These are phyloP conservation scores for Ramaria sp. DNA, from an alignment of 768 basidiomycete genomes.

Conservation along the genomic window DNA sequence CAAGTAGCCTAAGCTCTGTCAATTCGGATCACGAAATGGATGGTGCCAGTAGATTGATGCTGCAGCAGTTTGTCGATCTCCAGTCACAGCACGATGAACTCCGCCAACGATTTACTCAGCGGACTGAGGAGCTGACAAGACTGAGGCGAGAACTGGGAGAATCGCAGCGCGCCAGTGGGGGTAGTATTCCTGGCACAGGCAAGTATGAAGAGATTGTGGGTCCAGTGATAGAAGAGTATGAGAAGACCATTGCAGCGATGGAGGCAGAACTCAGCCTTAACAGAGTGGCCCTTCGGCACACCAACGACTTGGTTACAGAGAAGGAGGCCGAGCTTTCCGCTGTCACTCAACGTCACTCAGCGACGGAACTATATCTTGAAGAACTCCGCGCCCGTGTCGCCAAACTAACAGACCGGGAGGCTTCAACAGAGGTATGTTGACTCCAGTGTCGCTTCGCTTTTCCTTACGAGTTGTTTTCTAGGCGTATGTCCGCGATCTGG, in stretches of 20 bases:
- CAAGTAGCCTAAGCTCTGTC: slow-evolving; percentile 11
- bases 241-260: slow-evolving; percentile 91
- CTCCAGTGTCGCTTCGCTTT: slow-evolving; percentile 3
- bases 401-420: slow-evolving; percentile 81
- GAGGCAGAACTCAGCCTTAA: slow-evolving; percentile 88
- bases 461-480: slow-evolving; percentile 22
- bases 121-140: slow-evolving; percentile 79
- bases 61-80: slow-evolving; percentile 73
- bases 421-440: slow-evolving; percentile 72
- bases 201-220: slow-evolving; percentile 91
- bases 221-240: slow-evolving; percentile 97
- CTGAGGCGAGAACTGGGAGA: slow-evolving; percentile 72
- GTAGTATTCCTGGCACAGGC: slow-evolving; percentile 55
- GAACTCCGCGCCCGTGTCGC: slow-evolving; percentile 72
- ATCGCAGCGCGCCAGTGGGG: slow-evolving; percentile 51
- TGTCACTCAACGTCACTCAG: slow-evolving; percentile 57
- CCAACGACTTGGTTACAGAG: slow-evolving; percentile 88
- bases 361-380: slow-evolving; percentile 79
- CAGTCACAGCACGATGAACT: slow-evolving; percentile 81
- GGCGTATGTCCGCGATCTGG: slow-evolving; percentile 90
- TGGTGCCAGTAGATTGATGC: slow-evolving; percentile 61
- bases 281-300: slow-evolving; percentile 75
- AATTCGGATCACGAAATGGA: slow-evolving; percentile 17
- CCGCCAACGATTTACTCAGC: slow-evolving; percentile 75
- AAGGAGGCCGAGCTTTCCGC: slow-evolving; percentile 71